Base-by-base conservation (phyloP, 345 rosid genomes). In the Nephelium lappaceum region DNA sequence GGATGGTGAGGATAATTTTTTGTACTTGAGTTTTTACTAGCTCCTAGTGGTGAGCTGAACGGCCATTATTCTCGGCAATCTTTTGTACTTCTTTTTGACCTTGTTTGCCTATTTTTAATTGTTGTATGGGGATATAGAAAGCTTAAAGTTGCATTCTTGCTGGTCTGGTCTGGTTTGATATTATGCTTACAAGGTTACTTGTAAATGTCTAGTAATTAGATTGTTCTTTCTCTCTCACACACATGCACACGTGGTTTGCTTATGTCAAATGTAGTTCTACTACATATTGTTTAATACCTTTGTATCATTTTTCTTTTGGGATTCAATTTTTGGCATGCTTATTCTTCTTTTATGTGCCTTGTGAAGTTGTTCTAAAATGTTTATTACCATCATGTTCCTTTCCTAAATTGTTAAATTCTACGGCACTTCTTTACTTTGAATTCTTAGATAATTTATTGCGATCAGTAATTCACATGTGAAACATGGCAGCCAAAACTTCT, bases 1-100 rank as follows among this genome's bases (percentile, higher is more conserved):
- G 97, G 99, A 87, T 96, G 99, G 99, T 96, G 82, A 90, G 98
- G 8, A 74, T 60, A 79, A 80, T 70, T 71, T 45, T 65, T 24
- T 47, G 16, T 15, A 19, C 49, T 68, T 47, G 27, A 21, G 19
- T 47, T 45, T 21, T 16, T 25, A 23, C 15, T 23, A 9, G 41
- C 42, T 57, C n/a, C 55, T 69, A 74, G 36, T 23, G 10, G 42
- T 43, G 27, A 74, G 63, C 43, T 43, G 41, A 74, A 42, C 21
- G 27, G 68, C 31, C 63, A 31, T 61, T 63, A 64, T 63, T 64
- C 11, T 60, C 15, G 36, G n/a, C 4, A 24, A 18, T 19, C 12
- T 16, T 5, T 23, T 67, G 2, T 57, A 64, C 51, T 21, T 31
- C 27, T 11, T 64, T 36, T 64, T 75, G 43, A 64, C n/a, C n/a